Percentiles rank a stretch among this genome's conserved stretches.
phyloP scores from a whole-genome alignment of 1,284 basidiomycete genomes.

The Apiotrichum mycotoxinovorans region DNA sequence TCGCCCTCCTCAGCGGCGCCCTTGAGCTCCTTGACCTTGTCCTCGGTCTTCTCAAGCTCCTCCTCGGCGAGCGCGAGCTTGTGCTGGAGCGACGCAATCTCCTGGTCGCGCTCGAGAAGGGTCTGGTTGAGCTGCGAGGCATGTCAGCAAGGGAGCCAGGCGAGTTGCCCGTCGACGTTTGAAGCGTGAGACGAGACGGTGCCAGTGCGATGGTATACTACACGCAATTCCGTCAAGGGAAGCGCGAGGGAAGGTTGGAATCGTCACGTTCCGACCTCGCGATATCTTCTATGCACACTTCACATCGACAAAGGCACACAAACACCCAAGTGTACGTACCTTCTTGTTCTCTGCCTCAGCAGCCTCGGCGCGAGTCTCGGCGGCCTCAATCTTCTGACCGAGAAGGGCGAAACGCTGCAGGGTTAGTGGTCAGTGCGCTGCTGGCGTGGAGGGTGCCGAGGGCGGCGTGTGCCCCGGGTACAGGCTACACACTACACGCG shows the following conservation, averaged over 20 bases:
- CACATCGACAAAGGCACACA: background rate
- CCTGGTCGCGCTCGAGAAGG: slow-evolving; percentile 81
- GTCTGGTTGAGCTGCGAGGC: slow-evolving; percentile 49
- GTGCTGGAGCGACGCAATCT: slow-evolving; percentile 77
- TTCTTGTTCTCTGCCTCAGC: slow-evolving; percentile 81
- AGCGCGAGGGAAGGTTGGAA: too few relatives aligned
- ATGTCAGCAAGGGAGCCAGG: background rate
- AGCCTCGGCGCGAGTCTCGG: slow-evolving; percentile 70
- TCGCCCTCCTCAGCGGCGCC: slow-evolving; percentile 67
- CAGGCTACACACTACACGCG: too few relatives aligned
- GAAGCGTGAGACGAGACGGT: too few relatives aligned
- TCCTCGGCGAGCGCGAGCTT: slow-evolving; percentile 66
- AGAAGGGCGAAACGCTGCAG: slow-evolving; percentile 61
- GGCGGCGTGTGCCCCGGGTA: too few relatives aligned
- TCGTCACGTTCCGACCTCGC: too few relatives aligned
- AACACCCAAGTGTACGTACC: slow-evolving; percentile 31
- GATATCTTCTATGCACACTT: background rate
- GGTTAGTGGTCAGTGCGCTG: background rate
- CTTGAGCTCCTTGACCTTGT: slow-evolving; percentile 70
- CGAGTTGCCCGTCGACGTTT: background rate
- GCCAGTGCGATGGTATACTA: background rate
- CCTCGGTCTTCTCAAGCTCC: slow-evolving; percentile 74
- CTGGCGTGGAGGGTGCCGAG: background rate
- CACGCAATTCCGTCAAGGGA: too few relatives aligned
- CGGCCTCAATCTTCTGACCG: slow-evolving; percentile 81